These are phyloP conservation scores for Pisolithus thermaeus DNA, from an alignment of 1,284 basidiomycete genomes.

Conservation along the genomic window DNA sequence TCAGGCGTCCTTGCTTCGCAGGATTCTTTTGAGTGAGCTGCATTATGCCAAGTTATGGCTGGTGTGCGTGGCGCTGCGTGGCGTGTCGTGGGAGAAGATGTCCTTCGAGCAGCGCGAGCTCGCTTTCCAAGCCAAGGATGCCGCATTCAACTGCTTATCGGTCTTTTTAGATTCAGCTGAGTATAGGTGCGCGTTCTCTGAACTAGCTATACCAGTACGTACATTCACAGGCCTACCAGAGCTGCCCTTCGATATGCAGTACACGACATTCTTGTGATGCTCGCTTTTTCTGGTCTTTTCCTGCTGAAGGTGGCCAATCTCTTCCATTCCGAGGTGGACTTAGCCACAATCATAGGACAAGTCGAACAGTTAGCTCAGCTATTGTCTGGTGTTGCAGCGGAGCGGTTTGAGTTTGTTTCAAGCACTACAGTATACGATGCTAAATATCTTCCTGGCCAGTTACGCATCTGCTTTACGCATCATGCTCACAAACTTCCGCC, in stretches of 20 bases:
- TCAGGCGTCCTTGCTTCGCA: conserved; percentile 78
- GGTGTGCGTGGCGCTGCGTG: conserved; percentile 85
- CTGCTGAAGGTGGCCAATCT: conserved; percentile 87
- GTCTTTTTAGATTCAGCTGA: conserved; percentile 75
- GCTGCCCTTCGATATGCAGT: conserved; percentile 84
- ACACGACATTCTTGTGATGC: conserved; percentile 88
- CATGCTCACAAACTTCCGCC: conserved; percentile 84
- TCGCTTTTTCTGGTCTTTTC: conserved; percentile 89
- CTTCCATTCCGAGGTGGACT: conserved; percentile 77
- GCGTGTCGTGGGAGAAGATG: conserved; percentile 92
- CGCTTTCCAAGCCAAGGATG: conserved; percentile 91
- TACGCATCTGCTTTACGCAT: conserved; percentile 86
- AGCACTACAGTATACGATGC: conserved; percentile 3
- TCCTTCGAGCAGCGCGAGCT: conserved; percentile 89
- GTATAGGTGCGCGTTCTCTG: conserved; percentile 52
- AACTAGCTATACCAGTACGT: neutral
- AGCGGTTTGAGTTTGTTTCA: conserved; percentile 44
- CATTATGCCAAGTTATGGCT: conserved; percentile 93
- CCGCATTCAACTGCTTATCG: conserved; percentile 77
- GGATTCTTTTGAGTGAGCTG: conserved; percentile 81
- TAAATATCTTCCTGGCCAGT: conserved; percentile 30
- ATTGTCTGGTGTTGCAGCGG: conserved; percentile 82
- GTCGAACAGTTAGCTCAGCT: conserved; percentile 82
- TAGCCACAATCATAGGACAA: conserved; percentile 66
- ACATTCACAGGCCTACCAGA: conserved; percentile 30